Evolutionary conservation across 805 yeast species (phyloP).

Genomic region (Starmerella geochares): DNA sequence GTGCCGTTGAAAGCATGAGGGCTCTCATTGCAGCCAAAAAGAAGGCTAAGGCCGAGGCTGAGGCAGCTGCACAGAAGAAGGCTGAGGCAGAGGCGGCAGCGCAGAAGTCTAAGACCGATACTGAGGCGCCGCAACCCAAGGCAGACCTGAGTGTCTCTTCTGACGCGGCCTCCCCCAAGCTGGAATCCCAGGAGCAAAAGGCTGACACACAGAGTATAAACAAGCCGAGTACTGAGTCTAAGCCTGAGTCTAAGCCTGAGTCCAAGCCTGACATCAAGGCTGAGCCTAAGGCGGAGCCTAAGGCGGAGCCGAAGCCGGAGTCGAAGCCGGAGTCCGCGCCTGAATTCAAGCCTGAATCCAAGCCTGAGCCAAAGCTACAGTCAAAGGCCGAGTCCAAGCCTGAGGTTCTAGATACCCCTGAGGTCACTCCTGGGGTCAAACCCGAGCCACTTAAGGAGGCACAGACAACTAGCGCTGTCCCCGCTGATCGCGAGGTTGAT

Average conservation of each 20-base stretch:
- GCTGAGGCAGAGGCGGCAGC: slow-evolving; percentile 8
- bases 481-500: not conserved
- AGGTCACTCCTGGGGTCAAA: slow-evolving; percentile 8
- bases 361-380: slow-evolving; percentile 16
- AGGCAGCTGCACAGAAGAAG: slow-evolving; percentile 6
- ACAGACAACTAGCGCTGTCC: not conserved
- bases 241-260: slow-evolving; percentile 19
- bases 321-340: slow-evolving; percentile 12
- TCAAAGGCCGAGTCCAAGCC: slow-evolving; percentile 13
- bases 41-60: slow-evolving; percentile 18
- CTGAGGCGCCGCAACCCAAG: too few relatives aligned
- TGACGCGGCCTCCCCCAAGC: too few relatives aligned
- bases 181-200: slow-evolving; percentile 3
- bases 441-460: slow-evolving; percentile 15
- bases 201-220: slow-evolving; percentile 8
- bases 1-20: slow-evolving; percentile 15
- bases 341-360: slow-evolving; percentile 13
- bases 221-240: too few relatives aligned
- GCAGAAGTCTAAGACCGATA: slow-evolving; percentile 5
- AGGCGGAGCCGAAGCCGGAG: slow-evolving; percentile 16
- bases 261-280: slow-evolving; percentile 7
- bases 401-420: slow-evolving; percentile 12
- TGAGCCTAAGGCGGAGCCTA: slow-evolving; percentile 16
- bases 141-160: too few relatives aligned
- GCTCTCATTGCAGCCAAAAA: slow-evolving; percentile 14